These are phyloP conservation scores for Hirsutella thompsonii DNA, from an alignment of 2,329 filamentous ascomycete species.

Conservation along the genomic window DNA sequence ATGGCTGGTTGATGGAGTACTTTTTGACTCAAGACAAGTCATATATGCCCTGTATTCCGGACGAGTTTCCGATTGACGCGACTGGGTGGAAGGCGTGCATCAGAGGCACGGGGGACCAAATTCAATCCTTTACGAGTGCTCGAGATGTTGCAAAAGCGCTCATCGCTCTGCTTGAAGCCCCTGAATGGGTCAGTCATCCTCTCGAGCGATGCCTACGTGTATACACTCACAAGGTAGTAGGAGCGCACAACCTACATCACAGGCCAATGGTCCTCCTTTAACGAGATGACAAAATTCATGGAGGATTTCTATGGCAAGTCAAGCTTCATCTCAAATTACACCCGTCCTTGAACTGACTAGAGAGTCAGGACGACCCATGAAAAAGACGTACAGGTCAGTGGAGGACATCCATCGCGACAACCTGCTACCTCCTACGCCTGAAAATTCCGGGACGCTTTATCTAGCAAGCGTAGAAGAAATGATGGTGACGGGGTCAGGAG, in stretches of 20 bases:
- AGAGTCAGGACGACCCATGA: background rate
- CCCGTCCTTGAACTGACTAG: background rate
- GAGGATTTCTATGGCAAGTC: background rate
- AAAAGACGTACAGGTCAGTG: background rate
- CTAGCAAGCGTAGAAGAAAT: slow-evolving; percentile 1
- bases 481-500: background rate
- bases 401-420: background rate
- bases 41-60: background rate
- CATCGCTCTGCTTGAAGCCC: background rate
- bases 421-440: background rate
- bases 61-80: slow-evolving; percentile 1
- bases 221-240: background rate
- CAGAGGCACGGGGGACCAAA: background rate
- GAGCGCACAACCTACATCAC: slow-evolving; percentile 1
- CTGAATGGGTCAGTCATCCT: background rate
- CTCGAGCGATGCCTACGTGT: background rate
- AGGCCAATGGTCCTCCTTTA: slow-evolving; percentile 1
- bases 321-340: no score
- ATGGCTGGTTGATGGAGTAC: slow-evolving; percentile 1
- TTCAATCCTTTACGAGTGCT: background rate
- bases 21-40: background rate
- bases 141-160: slow-evolving; percentile 1
- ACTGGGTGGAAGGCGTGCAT: slow-evolving; percentile 1
- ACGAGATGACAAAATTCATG: background rate
- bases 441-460: background rate